These are phyloP conservation scores for Epichloe hybrida DNA, from an alignment of 2,329 filamentous ascomycete genomes.

Conservation along the genomic window DNA sequence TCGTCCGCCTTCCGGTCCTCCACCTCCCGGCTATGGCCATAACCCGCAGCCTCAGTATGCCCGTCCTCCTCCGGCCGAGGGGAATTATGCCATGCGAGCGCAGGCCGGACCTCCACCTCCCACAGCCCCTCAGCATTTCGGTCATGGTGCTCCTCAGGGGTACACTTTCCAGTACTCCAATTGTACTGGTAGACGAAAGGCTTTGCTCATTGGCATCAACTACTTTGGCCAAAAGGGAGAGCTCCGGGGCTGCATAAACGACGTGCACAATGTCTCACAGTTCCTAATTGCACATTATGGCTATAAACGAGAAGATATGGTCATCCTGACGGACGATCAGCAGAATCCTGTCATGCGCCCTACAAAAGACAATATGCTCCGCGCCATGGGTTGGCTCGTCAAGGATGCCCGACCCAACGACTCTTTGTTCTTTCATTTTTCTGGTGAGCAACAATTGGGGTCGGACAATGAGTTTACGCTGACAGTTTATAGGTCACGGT, in stretches of 20 bases:
- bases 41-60: conserved; percentile 5
- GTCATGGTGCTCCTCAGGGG: conserved; percentile 51
- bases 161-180: conserved; percentile 68
- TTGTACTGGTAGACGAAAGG: conserved; percentile 60
- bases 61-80: conserved; percentile 10
- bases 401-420: conserved; percentile 59
- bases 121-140: conserved; percentile 41
- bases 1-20: conserved; percentile 10
- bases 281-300: conserved; percentile 56
- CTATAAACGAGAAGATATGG: conserved; percentile 70
- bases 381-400: conserved; percentile 66
- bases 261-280: conserved; percentile 61
- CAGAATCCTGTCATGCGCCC: conserved; percentile 55
- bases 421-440: conserved; percentile 66
- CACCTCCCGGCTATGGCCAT: conserved; percentile 1
- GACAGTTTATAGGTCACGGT: conserved; percentile 47
- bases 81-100: no score
- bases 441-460: conserved; percentile 29
- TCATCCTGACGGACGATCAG: conserved; percentile 64
- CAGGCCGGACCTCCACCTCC: conserved; percentile 30
- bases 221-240: conserved; percentile 65
- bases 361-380: conserved; percentile 62
- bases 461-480: background rate
- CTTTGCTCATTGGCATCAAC: conserved; percentile 67
- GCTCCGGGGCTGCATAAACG: conserved; percentile 68